Evolutionary conservation across 805 yeast genomes (phyloP), one percentile per base, ranked within the genome.

Genomic region (Kluyveromyces nonfermentans): DNA sequence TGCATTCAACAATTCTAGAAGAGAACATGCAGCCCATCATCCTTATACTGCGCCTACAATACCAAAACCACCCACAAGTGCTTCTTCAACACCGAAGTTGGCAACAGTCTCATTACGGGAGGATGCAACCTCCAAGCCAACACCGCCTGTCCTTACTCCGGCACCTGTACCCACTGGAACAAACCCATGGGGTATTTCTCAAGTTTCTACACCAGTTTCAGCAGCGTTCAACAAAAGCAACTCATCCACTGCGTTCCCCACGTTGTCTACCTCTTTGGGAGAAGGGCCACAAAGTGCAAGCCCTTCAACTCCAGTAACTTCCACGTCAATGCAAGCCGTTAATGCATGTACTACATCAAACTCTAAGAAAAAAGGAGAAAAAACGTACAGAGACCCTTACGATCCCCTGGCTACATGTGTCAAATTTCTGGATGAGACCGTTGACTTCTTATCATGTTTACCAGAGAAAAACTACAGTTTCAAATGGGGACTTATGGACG

Each of bases 1-100:
- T 57, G 84, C 95, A 9, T 90, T 85, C 67, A 86, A 95, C 21
- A 38, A 28, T 15, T 17, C 41, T 33, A 80, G 96, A 64, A 56
- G 61, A 40, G 74, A 69, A 53, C 37, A 52, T 17, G 48, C 19
- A 9, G n/a, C 44, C 4, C 40, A 45, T 12, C 48, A 46, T 17
- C 22, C 37, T 7, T 34, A 34, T 15, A 35, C 43, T 9, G 20
- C 49, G 9, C 34, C 53, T 14, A 33, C 50, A 1, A 39, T 44
- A 6, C 35, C 50, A 6, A 33, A 46, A 16, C 42, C 46, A 3
- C 42, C 46, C 6, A 49, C 53, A 28, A 45, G 60, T n/a, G 46
- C 50, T 16, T 47, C 54, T 25, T 48, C 62, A 4, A 58, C 65
- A 7, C 65, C 66, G 12, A 55, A 58, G n/a, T 52, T 57, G n/a